phyloP scores from a whole-genome alignment of 2,329 filamentous ascomycete genomes.

The Blumeria graminis region DNA sequence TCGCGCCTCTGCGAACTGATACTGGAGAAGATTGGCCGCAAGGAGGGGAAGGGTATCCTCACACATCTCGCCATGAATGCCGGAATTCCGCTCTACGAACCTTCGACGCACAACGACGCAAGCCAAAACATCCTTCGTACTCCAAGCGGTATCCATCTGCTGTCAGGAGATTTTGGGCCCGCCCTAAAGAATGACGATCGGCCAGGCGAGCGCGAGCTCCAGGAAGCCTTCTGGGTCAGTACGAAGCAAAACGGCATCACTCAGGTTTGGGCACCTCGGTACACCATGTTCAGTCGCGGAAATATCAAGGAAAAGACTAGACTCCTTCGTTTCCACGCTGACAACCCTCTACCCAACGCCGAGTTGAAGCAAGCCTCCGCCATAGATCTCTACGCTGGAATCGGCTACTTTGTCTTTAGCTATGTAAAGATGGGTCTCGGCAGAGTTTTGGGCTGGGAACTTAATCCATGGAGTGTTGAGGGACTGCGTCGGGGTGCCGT shows the following conservation, averaged over 20 bases:
- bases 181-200: constrained; percentile 5
- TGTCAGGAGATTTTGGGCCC: constrained; percentile 54
- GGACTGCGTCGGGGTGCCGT: constrained; percentile 52
- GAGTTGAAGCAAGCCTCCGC: constrained; percentile 16
- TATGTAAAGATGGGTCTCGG: constrained; percentile 47
- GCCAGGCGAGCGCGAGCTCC: constrained; percentile 27
- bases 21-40: constrained; percentile 21
- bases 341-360: constrained; percentile 2
- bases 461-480: constrained; percentile 75
- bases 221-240: constrained; percentile 50
- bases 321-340: constrained; percentile 29
- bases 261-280: constrained; percentile 70
- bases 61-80: constrained; percentile 37
- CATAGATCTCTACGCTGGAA: constrained; percentile 74
- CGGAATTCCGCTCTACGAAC: constrained; percentile 27
- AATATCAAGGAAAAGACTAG: constrained; percentile 78
- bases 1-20: constrained; percentile 24
- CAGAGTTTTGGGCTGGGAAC: constrained; percentile 63
- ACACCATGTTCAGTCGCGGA: constrained; percentile 86
- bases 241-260: constrained; percentile 55
- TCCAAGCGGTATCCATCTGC: constrained; percentile 41
- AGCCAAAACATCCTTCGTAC: constrained; percentile 47
- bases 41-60: constrained; percentile 18
- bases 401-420: constrained; percentile 80
- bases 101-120: constrained; percentile 4